A percentile compares a stretch with the other conserved stretches of the same genome.
These are phyloP conservation scores for Volutella citrinella DNA, from an alignment of 2,329 filamentous ascomycete genomes.

Conservation along the genomic window DNA sequence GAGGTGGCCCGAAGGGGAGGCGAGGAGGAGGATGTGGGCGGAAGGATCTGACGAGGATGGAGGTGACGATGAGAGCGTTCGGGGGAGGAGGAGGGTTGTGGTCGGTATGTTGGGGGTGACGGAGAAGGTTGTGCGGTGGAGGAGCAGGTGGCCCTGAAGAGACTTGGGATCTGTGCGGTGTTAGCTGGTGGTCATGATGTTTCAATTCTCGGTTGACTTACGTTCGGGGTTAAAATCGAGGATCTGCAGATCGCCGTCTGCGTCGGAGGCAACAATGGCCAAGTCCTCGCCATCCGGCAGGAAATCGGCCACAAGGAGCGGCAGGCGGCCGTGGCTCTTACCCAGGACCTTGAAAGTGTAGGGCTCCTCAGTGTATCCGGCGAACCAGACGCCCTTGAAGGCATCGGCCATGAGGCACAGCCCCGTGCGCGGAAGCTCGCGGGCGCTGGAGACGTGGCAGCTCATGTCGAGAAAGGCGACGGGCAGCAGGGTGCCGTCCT, in stretches of 20 bases:
- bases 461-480: slow-evolving; percentile 98
- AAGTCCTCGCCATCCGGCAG: slow-evolving; percentile 81
- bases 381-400: slow-evolving; percentile 93
- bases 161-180: slow-evolving; percentile 76
- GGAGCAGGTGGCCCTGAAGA: slow-evolving; percentile 79
- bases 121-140: slow-evolving; percentile 86
- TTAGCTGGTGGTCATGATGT: no score
- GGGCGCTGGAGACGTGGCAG: slow-evolving; percentile 84
- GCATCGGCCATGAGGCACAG: slow-evolving; percentile 86
- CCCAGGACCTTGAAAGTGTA: slow-evolving; percentile 94
- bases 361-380: slow-evolving; percentile 93
- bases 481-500: slow-evolving; percentile 87
- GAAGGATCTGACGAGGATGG: slow-evolving; percentile 25
- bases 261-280: slow-evolving; percentile 78
- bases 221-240: slow-evolving; percentile 94
- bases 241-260: slow-evolving; percentile 81
- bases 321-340: slow-evolving; percentile 75
- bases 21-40: slow-evolving; percentile 59
- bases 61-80: slow-evolving; percentile 48
- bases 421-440: slow-evolving; percentile 78
- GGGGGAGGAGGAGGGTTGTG: slow-evolving; percentile 72
- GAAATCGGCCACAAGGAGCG: slow-evolving; percentile 81
- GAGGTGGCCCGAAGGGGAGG: slow-evolving; percentile 73
- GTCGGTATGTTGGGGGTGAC: slow-evolving; percentile 75
- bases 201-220: no score